These are phyloP conservation scores for Ogataea nonfermentans DNA, from an alignment of 805 yeast species.

Conservation along the genomic window DNA sequence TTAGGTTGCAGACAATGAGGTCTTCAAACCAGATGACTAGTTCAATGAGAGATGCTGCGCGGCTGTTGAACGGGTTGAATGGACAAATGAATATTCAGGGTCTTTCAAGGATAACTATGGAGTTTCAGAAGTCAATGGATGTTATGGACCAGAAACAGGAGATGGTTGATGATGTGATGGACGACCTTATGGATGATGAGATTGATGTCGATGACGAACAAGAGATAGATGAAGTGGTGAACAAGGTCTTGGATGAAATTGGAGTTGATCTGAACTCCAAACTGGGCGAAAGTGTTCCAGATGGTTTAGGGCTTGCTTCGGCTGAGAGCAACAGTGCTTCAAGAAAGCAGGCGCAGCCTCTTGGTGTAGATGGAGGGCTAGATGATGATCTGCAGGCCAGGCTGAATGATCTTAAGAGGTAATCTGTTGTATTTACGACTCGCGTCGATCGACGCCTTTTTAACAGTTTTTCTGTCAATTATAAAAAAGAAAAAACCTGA, in stretches of 20 bases:
- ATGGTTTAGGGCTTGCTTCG: slow-evolving; percentile 16
- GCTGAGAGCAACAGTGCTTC: slow-evolving; percentile 14
- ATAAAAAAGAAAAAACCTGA: neutral
- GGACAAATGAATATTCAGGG: slow-evolving; percentile 84
- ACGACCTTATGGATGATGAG: slow-evolving; percentile 92
- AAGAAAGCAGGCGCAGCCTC: slow-evolving; percentile 17
- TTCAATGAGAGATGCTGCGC: slow-evolving; percentile 92
- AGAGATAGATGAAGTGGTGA: slow-evolving; percentile 87
- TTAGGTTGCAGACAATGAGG: slow-evolving; percentile 88
- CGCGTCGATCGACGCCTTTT: slow-evolving; percentile 4
- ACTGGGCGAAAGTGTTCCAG: slow-evolving; percentile 45
- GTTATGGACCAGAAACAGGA: slow-evolving; percentile 98
- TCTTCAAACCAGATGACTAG: slow-evolving; percentile 93
- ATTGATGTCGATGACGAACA: slow-evolving; percentile 76
- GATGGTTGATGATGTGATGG: slow-evolving; percentile 97
- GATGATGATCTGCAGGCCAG: slow-evolving; percentile 91
- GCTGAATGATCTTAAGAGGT: slow-evolving; percentile 72
- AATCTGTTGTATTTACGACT: neutral
- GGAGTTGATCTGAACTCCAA: slow-evolving; percentile 75
- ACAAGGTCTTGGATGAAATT: slow-evolving; percentile 90
- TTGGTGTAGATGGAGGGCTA: slow-evolving; percentile 42
- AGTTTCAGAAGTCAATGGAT: slow-evolving; percentile 91
- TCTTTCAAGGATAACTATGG: slow-evolving; percentile 86
- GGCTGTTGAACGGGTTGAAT: slow-evolving; percentile 82
- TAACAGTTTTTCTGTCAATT: neutral